phyloP scores from a whole-genome alignment of 2,329 filamentous ascomycete species.

The Trichoderma polysporum region DNA sequence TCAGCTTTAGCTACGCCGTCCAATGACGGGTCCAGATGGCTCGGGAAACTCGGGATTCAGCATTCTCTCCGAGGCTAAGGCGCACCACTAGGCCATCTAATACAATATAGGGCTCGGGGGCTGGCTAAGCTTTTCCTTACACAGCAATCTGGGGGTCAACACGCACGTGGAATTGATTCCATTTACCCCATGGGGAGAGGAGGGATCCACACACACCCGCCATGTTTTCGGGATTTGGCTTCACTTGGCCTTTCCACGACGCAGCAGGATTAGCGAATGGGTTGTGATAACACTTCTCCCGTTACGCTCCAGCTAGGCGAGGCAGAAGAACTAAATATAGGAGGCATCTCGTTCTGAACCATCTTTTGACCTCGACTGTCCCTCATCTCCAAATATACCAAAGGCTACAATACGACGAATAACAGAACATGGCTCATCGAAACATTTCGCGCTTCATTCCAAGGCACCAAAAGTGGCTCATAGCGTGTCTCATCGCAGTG shows the following conservation, averaged over 20 bases:
- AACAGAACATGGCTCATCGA: background rate
- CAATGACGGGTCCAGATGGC: background rate
- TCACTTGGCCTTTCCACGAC: too few species aligned
- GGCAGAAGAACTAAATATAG: too few species aligned
- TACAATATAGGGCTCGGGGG: background rate
- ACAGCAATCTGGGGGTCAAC: too few species aligned
- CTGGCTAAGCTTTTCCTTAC: background rate
- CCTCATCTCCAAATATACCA: background rate
- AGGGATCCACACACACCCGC: too few species aligned
- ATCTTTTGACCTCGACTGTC: too few species aligned
- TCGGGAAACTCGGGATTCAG: background rate
- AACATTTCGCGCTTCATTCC: background rate
- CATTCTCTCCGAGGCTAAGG: background rate
- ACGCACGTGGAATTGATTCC: too few species aligned
- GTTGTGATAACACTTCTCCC: too few species aligned
- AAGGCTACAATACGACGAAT: background rate
- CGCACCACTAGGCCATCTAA: background rate
- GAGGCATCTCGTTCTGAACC: too few species aligned
- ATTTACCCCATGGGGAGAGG: too few species aligned
- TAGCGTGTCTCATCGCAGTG: background rate
- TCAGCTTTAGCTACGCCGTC: background rate
- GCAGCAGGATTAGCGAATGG: too few species aligned
- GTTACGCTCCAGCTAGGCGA: too few species aligned
- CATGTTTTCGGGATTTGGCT: too few species aligned
- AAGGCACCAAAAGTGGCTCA: background rate